Conservation (phyloP, 1,284 basidiomycete genomes). For the Ceratobasidium sp. region DNA sequence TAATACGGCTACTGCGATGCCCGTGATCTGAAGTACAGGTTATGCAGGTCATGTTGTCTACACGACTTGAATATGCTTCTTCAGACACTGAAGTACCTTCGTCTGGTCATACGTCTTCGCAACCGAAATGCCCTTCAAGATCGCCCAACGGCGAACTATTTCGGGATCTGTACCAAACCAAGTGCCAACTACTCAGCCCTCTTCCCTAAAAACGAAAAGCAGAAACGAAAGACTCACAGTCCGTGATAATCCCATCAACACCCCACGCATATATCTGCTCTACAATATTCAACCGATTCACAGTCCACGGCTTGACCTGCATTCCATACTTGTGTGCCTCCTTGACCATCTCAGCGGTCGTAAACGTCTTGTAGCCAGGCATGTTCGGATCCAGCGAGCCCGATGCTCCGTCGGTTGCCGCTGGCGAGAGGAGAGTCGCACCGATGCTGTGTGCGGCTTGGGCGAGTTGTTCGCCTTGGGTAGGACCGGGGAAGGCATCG, state of each 20-base stretch:
- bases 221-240: constrained; percentile 62
- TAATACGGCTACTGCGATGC: too few species aligned
- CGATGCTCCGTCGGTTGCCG: constrained; percentile 62
- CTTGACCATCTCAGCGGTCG: constrained; percentile 76
- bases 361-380: constrained; percentile 70
- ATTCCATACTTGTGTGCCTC: constrained; percentile 74
- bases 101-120: constrained; percentile 70
- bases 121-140: constrained; percentile 66
- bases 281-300: constrained; percentile 72
- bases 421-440: constrained; percentile 78
- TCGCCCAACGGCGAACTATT: constrained; percentile 67
- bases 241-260: constrained; percentile 81
- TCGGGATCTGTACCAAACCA: constrained; percentile 63
- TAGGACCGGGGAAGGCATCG: constrained; percentile 69
- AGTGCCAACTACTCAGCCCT: neutral
- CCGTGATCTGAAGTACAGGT: too few species aligned
- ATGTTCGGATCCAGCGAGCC: constrained; percentile 64
- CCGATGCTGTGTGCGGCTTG: constrained; percentile 77
- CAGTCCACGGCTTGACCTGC: constrained; percentile 78
- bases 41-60: neutral
- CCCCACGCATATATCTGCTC: constrained; percentile 72
- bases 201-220: neutral
- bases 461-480: constrained; percentile 68
- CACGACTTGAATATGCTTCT: constrained; percentile 60
- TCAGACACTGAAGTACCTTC: constrained; percentile 70